Percentiles rank a stretch among this genome's conserved stretches.
Evolutionary conservation across 2,329 filamentous ascomycete species (phyloP).

Genomic region (Massarina eburnea): DNA sequence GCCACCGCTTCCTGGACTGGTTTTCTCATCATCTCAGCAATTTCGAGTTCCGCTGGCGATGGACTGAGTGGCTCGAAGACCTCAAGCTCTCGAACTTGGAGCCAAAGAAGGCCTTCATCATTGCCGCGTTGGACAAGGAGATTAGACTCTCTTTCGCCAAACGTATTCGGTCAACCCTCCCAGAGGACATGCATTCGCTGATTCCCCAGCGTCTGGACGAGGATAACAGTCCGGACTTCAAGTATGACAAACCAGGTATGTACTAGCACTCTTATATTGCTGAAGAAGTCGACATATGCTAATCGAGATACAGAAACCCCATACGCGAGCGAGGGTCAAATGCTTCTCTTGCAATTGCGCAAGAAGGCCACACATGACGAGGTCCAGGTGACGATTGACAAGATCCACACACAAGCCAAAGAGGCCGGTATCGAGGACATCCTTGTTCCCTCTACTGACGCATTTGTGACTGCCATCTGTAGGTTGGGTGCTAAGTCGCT

Average conservation of each 20-base stretch:
- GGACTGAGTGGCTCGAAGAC: slow-evolving; percentile 92
- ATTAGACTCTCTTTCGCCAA: slow-evolving; percentile 95
- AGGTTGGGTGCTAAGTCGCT: slow-evolving; percentile 93
- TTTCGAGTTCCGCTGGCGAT: slow-evolving; percentile 99
- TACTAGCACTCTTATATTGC: slow-evolving; percentile 18
- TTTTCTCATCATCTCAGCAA: slow-evolving; percentile 97
- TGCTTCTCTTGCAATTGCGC: slow-evolving; percentile 75
- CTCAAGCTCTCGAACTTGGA: slow-evolving; percentile 74
- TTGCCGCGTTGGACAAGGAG: slow-evolving; percentile 90
- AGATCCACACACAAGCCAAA: slow-evolving; percentile 77
- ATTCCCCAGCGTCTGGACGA: slow-evolving; percentile 89
- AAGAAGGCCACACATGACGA: slow-evolving; percentile 85
- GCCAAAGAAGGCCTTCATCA: slow-evolving; percentile 91
- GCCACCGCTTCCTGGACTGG: slow-evolving; percentile 91
- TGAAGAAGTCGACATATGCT: not conserved
- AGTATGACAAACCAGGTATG: slow-evolving; percentile 76
- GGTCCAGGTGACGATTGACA: slow-evolving; percentile 77
- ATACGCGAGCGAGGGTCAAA: slow-evolving; percentile 80
- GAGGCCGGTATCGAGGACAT: slow-evolving; percentile 71
- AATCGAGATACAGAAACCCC: slow-evolving; percentile 62
- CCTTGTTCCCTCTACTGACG: slow-evolving; percentile 84
- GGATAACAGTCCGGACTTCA: slow-evolving; percentile 92
- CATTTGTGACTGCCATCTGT: slow-evolving; percentile 90
- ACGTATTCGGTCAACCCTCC: slow-evolving; percentile 90
- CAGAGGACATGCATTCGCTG: slow-evolving; percentile 76